A percentile compares a stretch with the other conserved stretches of the same genome.
Conservation (phyloP, 192 early-diverging fungal genomes). For the Pilaira anomala region DNA sequence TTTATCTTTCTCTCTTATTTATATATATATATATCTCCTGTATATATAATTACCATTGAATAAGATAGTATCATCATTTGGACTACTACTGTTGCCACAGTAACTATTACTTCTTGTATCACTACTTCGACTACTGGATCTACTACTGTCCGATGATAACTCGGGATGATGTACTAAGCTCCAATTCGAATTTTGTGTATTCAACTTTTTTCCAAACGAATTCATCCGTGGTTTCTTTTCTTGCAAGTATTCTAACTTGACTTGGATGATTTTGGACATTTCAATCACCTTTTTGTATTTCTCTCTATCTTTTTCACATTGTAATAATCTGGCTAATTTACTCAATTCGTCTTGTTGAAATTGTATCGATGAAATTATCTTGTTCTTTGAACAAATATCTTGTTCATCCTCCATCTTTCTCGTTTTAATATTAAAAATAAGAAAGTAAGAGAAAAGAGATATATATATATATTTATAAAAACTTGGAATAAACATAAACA, state of each 20-base stretch:
- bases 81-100: background rate
- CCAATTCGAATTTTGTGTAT: too few species aligned
- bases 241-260: slow-evolving; percentile 1
- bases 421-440: background rate
- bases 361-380: background rate
- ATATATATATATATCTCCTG: background rate
- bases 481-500: background rate
- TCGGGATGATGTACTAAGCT: too few species aligned
- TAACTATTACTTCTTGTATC: background rate
- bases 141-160: background rate
- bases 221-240: background rate
- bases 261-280: slow-evolving; percentile 10
- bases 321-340: background rate
- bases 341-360: background rate
- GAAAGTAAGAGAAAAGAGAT: slow-evolving; percentile 7
- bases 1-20: background rate
- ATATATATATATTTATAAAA: too few species aligned
- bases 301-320: slow-evolving; percentile 2
- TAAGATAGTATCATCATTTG: slow-evolving; percentile 4
- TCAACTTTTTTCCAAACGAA: background rate
- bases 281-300: slow-evolving; percentile 14
- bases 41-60: background rate
- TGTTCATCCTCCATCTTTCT: background rate
- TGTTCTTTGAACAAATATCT: background rate
- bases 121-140: background rate